Evolutionary conservation across 2,329 filamentous ascomycete genomes (phyloP).

Genomic region (Xylaria sp.): DNA sequence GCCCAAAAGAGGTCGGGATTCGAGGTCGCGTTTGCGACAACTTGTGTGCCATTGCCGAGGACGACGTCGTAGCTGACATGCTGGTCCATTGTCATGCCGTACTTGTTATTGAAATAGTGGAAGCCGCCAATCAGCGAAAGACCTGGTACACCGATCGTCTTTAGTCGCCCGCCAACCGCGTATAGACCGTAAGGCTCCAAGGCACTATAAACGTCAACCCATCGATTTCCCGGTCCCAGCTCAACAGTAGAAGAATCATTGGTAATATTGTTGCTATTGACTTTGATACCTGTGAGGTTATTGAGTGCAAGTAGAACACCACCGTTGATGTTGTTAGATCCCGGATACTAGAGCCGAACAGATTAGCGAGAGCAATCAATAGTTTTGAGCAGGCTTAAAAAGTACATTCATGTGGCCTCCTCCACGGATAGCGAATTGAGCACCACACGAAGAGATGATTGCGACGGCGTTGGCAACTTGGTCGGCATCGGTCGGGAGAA

Average conservation of each 20-base stretch:
- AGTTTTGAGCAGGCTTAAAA: background rate
- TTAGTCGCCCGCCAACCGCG: slow-evolving; percentile 39
- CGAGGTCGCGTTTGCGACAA: slow-evolving; percentile 29
- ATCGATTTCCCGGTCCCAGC: slow-evolving; percentile 8
- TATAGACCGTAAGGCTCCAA: slow-evolving; percentile 34
- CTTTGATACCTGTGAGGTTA: slow-evolving; percentile 21
- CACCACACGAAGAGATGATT: slow-evolving; percentile 15
- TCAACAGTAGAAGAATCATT: background rate
- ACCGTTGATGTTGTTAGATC: slow-evolving; percentile 35
- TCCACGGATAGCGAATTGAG: slow-evolving; percentile 36
- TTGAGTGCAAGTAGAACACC: slow-evolving; percentile 34
- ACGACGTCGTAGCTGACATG: slow-evolving; percentile 34
- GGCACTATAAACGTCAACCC: slow-evolving; percentile 38
- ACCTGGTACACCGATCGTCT: slow-evolving; percentile 39
- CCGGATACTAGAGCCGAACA: slow-evolving; percentile 28
- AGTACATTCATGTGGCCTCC: slow-evolving; percentile 38
- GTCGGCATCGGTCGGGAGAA: slow-evolving; percentile 10
- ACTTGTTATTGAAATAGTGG: slow-evolving; percentile 38
- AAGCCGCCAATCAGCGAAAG: slow-evolving; percentile 40
- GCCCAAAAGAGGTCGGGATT: slow-evolving; percentile 37
- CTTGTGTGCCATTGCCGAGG: slow-evolving; percentile 35
- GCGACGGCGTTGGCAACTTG: slow-evolving; percentile 13
- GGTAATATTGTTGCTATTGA: slow-evolving; percentile 20
- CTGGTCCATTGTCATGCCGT: slow-evolving; percentile 38
- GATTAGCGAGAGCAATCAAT: background rate